These are phyloP conservation scores for Candida coleopterorum DNA, from an alignment of 805 yeast species.

Conservation along the genomic window DNA sequence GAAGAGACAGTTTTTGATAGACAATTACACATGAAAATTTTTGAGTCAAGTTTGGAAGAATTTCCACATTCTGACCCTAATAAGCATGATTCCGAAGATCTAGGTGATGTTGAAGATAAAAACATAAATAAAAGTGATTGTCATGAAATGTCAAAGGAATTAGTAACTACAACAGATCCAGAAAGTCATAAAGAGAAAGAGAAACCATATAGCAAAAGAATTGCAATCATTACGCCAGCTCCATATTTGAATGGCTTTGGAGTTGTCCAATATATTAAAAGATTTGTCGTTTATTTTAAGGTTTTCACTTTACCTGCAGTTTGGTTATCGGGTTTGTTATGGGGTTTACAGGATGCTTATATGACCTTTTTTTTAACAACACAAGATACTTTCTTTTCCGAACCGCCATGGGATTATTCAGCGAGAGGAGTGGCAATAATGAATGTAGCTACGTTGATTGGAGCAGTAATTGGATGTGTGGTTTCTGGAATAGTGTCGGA, in stretches of 20 bases:
- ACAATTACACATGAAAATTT: conserved; percentile 1
- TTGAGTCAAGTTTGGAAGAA: too few relatives aligned
- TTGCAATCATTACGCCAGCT: conserved; percentile 32
- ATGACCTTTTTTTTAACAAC: conserved; percentile 37
- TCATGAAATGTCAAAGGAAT: background rate
- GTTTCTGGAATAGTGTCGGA: conserved; percentile 37
- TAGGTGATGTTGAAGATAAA: background rate
- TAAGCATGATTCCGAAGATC: too few relatives aligned
- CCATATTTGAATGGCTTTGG: conserved; percentile 34
- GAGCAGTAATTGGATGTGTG: conserved; percentile 36
- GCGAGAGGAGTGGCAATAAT: conserved; percentile 31
- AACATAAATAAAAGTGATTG: background rate
- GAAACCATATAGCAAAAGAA: conserved; percentile 23
- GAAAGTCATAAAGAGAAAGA: conserved; percentile 2
- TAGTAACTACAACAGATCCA: background rate
- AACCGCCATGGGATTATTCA: conserved; percentile 30
- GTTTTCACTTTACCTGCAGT: conserved; percentile 35
- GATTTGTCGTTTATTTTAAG: conserved; percentile 27
- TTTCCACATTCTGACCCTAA: too few relatives aligned
- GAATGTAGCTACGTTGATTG: conserved; percentile 33
- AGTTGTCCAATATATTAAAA: conserved; percentile 35
- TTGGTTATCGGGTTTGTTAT: conserved; percentile 31
- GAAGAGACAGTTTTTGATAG: conserved; percentile 53
- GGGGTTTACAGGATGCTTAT: conserved; percentile 38
- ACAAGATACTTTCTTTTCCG: conserved; percentile 31